Evolutionary conservation across 148 eudicot species (phyloP).

Genomic region (Camellia granthamiana): DNA sequence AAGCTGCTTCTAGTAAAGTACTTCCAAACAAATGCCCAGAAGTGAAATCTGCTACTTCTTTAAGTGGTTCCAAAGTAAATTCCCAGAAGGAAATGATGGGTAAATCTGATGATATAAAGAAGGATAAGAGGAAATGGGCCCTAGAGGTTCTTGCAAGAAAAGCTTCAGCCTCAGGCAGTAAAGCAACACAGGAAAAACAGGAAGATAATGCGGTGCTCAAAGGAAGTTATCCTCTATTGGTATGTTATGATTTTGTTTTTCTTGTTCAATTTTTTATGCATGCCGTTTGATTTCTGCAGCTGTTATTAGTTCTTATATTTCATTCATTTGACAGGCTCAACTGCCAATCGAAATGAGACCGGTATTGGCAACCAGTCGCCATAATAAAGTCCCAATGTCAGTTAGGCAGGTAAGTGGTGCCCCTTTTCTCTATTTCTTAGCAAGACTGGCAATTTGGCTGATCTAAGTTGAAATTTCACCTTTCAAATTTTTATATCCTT

Average conservation of each 20-base stretch:
- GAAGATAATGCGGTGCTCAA: constrained; percentile 61
- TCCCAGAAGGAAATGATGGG: constrained; percentile 34
- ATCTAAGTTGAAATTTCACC: not conserved
- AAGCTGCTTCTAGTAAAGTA: constrained; percentile 31
- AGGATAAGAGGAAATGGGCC: constrained; percentile 92
- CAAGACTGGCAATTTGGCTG: not conserved
- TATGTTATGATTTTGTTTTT: constrained; percentile 31
- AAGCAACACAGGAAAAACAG: constrained; percentile 35
- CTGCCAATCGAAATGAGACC: constrained; percentile 88
- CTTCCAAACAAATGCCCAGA: constrained; percentile 25
- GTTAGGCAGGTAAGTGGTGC: constrained; percentile 74
- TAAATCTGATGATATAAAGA: constrained; percentile 39
- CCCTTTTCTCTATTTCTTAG: not conserved
- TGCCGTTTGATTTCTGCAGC: constrained; percentile 9
- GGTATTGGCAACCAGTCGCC: constrained; percentile 64
- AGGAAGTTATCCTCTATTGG: constrained; percentile 77
- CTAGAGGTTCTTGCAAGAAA: constrained; percentile 86
- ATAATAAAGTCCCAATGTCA: constrained; percentile 72
- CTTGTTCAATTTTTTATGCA: constrained; percentile 5
- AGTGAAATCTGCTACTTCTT: constrained; percentile 23
- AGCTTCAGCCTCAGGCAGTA: constrained; percentile 42
- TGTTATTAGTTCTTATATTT: constrained; percentile 9
- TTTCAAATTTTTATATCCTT: not conserved
- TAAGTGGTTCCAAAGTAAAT: constrained; percentile 18
- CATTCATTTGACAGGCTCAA: constrained; percentile 62